phyloP scores from a whole-genome alignment of 73 alveolate species.

The Blepharisma japonicum region DNA sequence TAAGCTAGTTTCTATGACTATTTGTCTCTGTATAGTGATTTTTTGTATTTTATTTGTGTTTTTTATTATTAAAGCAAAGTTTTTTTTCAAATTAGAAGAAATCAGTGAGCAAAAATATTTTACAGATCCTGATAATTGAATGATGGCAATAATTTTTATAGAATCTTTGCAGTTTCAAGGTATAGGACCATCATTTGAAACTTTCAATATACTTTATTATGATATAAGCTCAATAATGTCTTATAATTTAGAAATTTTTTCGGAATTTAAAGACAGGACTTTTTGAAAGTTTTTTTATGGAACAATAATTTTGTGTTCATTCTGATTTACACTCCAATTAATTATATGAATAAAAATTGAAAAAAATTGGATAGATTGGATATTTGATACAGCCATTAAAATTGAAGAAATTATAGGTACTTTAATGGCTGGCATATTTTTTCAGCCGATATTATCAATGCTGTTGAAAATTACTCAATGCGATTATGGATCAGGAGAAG shows the following conservation, averaged over 20 bases:
- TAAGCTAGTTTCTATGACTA: background rate
- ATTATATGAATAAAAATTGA: no score
- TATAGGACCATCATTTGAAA: background rate
- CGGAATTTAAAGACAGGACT: no score
- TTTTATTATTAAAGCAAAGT: background rate
- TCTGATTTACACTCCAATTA: no score
- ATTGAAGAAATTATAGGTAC: background rate
- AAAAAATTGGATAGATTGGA: no score
- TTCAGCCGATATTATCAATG: background rate
- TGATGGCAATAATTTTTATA: background rate
- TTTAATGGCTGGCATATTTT: background rate
- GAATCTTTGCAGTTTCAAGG: background rate
- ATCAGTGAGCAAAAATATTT: background rate
- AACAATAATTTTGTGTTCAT: no score
- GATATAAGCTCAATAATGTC: no score
- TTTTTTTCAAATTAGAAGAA: background rate
- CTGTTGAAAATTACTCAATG: background rate
- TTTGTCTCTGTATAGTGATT: background rate
- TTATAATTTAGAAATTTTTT: no score
- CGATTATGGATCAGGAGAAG: background rate
- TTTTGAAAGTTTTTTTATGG: no score
- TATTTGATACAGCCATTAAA: no score
- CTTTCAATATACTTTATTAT: background rate
- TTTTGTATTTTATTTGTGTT: background rate
- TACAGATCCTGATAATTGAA: background rate